phyloP scores from a whole-genome alignment of 306 rosid species.

The Aeschynomene evenia region DNA sequence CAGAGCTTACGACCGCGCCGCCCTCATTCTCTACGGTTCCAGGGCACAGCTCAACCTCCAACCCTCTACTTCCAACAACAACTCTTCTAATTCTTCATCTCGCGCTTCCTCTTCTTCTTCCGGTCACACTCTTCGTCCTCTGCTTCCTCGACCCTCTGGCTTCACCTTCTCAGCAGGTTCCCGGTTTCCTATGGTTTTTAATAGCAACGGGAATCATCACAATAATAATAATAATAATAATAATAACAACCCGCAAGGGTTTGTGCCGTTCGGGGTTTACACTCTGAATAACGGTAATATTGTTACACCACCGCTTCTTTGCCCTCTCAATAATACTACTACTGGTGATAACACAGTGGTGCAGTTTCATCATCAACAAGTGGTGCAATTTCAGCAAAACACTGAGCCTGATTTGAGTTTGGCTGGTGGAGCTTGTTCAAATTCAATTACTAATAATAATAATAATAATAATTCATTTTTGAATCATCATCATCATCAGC shows the following conservation, averaged over 20 bases:
- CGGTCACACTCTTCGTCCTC: constrained; percentile 65
- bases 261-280: constrained; percentile 36
- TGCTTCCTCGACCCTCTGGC: constrained; percentile 73
- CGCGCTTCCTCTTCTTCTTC: constrained; percentile 45
- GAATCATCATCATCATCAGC: background rate
- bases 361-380: constrained; percentile 1
- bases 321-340: constrained; percentile 17
- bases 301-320: constrained; percentile 6
- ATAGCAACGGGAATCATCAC: background rate
- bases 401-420: background rate
- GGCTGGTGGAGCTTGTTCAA: background rate
- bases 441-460: constrained; percentile 26
- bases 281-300: background rate
- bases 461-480: background rate
- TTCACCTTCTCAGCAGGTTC: constrained; percentile 27
- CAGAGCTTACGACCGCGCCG: constrained; percentile 92
- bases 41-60: constrained; percentile 87
- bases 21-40: constrained; percentile 77
- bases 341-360: constrained; percentile 15
- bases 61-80: constrained; percentile 41
- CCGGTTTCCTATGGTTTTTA: constrained; percentile 13
- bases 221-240: too few relatives aligned
- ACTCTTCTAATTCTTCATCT: constrained; percentile 27
- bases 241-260: too few relatives aligned
- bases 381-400: constrained; percentile 30